These are phyloP conservation scores for Thalassiosira mediterranea DNA, from an alignment of 352 stramenopile species.

Conservation along the genomic window DNA sequence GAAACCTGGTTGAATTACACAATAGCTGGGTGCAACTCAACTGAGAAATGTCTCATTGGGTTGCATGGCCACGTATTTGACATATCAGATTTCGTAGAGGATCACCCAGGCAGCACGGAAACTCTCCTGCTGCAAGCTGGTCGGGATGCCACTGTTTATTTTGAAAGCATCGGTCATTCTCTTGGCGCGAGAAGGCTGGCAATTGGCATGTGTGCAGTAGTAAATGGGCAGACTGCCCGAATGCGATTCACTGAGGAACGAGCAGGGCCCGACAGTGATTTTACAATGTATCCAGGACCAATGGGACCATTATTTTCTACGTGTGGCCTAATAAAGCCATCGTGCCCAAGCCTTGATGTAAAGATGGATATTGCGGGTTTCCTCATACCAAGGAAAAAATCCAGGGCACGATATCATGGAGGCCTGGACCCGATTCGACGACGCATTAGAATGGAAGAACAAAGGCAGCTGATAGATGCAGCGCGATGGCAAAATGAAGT, in stretches of 20 bases:
- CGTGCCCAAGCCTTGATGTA: conserved; percentile 7
- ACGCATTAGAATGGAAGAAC: conserved; percentile 31
- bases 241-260: conserved; percentile 2
- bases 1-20: conserved; percentile 78
- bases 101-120: conserved; percentile 81
- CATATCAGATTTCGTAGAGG: conserved; percentile 78
- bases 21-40: conserved; percentile 68
- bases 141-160: conserved; percentile 76
- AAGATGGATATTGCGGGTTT: conserved; percentile 46
- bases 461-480: conserved; percentile 29
- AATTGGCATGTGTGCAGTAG: conserved; percentile 44
- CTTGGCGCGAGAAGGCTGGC: conserved; percentile 61
- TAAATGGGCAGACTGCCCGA: conserved; percentile 37
- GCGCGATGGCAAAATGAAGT: conserved; percentile 21
- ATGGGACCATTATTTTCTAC: conserved; percentile 10
- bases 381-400: conserved; percentile 49
- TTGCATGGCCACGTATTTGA: conserved; percentile 82
- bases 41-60: conserved; percentile 74
- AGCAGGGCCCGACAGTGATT: not conserved
- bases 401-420: conserved; percentile 20
- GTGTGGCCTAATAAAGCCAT: conserved; percentile 43
- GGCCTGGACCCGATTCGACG: conserved; percentile 33
- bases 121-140: conserved; percentile 75
- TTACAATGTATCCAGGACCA: not conserved
- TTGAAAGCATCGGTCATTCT: conserved; percentile 73